Evolutionary conservation across 2,329 filamentous ascomycete species (phyloP), one percentile per base, ranked within the genome.

Genomic region (Xylaria sp.): DNA sequence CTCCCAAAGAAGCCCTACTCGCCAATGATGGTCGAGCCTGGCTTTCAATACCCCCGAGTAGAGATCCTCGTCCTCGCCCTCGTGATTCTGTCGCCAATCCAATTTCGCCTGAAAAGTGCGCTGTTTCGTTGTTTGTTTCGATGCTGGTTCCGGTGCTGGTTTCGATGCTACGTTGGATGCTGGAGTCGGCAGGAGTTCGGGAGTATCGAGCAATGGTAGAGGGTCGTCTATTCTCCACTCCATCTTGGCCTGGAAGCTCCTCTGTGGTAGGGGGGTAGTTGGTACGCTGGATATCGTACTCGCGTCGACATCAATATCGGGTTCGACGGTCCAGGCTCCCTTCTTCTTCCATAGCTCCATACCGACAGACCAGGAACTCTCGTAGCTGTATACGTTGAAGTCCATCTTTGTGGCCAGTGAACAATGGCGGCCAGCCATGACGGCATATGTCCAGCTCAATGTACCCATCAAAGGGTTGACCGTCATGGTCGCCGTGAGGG

Each of bases 321-420:
- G 77, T 6, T 81, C 80, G 6, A 82, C 73, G 28, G 75, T 80
- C 74, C 79, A 77, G 48, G 81, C 78, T 20, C 82, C 80, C 69
- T 83, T 84, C 74, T 89, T 91, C 76, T 93, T 90, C 95, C 96
- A 99, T 50, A 98, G 83, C 82, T 99, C 96, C 82, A 93, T 93
- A 15, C 96, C 96, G 28, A 98, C 87, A 30, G 94, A 91, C 84
- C 97, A 91, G 66, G 96, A 92, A 77, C 93, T 97, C 83, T 99
- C 96, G 83, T 97, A 99, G 78, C 93, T 97, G 81, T 97, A 98
- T 58, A 97, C 92, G 76, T 99, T 99, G 81, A 99, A 99, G 77
- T 97, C 94, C 81, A 98, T 95, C 58, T 92, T 90, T 25, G 94
- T 97, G 71, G 94, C 96, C 58, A 99, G 86, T 12, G 93, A 92